phyloP scores from a whole-genome alignment of 768 basidiomycete genomes.

The Leccinum subtestaceum region DNA sequence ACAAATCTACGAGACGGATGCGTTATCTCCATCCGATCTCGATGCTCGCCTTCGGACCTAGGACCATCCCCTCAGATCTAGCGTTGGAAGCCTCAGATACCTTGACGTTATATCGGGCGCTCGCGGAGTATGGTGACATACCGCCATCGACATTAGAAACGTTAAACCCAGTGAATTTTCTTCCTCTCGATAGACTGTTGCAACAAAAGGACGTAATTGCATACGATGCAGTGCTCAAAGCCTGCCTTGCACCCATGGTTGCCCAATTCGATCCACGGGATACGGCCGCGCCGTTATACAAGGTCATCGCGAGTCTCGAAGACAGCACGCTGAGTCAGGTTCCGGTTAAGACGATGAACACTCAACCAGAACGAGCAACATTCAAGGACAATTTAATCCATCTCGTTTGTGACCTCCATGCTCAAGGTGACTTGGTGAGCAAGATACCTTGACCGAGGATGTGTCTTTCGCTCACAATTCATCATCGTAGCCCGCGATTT shows the following conservation, averaged over 20 bases:
- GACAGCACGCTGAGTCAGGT: conserved; percentile 35
- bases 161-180: conserved; percentile 47
- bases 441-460: background rate
- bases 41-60: conserved; percentile 51
- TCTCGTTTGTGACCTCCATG: conserved; percentile 58
- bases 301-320: conserved; percentile 40
- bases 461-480: background rate
- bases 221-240: conserved; percentile 57
- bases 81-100: conserved; percentile 61
- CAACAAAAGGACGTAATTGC: conserved; percentile 58
- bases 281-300: conserved; percentile 31
- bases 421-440: conserved; percentile 51
- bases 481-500: conserved; percentile 52
- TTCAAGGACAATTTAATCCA: conserved; percentile 47
- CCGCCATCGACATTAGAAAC: conserved; percentile 14
- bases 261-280: conserved; percentile 36
- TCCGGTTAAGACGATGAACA: conserved; percentile 26
- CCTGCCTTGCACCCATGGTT: conserved; percentile 37
- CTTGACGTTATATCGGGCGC: conserved; percentile 47
- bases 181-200: conserved; percentile 40
- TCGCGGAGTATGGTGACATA: conserved; percentile 32
- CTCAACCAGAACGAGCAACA: conserved; percentile 26
- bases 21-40: conserved; percentile 65
- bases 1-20: conserved; percentile 39
- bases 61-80: conserved; percentile 56